Evolutionary conservation across 768 basidiomycete genomes (phyloP).

Genomic region (Lyophyllum decastes): DNA sequence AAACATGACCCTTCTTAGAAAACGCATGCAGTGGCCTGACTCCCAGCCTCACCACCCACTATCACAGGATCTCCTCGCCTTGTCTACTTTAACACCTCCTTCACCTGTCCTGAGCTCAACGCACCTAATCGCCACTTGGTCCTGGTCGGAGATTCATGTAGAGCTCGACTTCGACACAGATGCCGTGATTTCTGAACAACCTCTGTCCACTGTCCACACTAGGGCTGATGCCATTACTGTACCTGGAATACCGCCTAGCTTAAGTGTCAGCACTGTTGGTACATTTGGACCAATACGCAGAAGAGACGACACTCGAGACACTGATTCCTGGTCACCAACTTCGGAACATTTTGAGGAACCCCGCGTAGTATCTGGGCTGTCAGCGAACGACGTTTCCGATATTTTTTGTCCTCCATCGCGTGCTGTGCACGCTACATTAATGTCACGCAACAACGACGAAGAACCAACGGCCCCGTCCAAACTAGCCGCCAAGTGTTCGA

Average conservation of each 20-base stretch:
- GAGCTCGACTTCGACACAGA: slow-evolving; percentile 33
- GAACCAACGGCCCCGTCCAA: background rate
- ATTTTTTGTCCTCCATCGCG: background rate
- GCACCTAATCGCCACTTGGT: slow-evolving; percentile 33
- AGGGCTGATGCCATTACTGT: background rate
- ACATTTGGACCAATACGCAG: slow-evolving; percentile 27
- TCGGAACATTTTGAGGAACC: slow-evolving; percentile 1
- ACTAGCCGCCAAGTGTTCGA: background rate
- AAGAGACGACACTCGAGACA: slow-evolving; percentile 7
- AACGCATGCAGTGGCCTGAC: background rate
- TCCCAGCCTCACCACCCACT: background rate
- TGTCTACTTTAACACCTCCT: slow-evolving; percentile 40
- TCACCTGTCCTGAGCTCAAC: slow-evolving; percentile 48
- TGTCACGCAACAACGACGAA: background rate
- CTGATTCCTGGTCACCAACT: slow-evolving; percentile 1
- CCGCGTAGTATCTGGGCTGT: background rate
- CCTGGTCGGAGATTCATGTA: slow-evolving; percentile 56
- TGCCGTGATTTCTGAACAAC: slow-evolving; percentile 5
- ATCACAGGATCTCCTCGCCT: slow-evolving; percentile 28
- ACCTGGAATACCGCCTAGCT: slow-evolving; percentile 4
- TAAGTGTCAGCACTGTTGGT: slow-evolving; percentile 16
- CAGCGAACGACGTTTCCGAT: background rate
- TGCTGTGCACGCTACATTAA: background rate
- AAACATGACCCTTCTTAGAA: background rate
- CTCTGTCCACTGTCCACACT: background rate